Evolutionary conservation across 1,284 basidiomycete genomes (phyloP).

Genomic region (Filobasidium uniguttulatum): DNA sequence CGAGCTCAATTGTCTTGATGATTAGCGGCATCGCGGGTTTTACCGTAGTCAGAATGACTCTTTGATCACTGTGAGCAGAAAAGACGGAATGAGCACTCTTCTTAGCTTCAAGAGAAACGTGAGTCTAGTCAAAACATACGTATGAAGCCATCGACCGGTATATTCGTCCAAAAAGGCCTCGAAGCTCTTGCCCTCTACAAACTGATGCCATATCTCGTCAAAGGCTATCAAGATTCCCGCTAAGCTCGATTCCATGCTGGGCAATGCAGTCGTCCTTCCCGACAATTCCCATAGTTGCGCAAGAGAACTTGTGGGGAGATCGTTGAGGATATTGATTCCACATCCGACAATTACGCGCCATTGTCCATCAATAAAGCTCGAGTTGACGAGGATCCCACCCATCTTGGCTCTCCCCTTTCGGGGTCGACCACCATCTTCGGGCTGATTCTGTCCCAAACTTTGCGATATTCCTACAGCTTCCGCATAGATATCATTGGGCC

Average conservation of each 20-base stretch:
- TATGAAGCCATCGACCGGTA: slow-evolving; percentile 70
- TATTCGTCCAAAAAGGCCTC: slow-evolving; percentile 66
- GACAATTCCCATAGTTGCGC: slow-evolving; percentile 45
- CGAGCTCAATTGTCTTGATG: slow-evolving; percentile 73
- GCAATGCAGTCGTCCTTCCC: slow-evolving; percentile 17
- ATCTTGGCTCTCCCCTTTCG: slow-evolving; percentile 49
- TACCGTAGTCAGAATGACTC: slow-evolving; percentile 64
- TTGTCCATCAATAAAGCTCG: slow-evolving; percentile 57
- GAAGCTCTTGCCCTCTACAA: slow-evolving; percentile 54
- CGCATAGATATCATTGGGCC: slow-evolving; percentile 95
- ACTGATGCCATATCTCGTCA: slow-evolving; percentile 61
- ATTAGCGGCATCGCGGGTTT: slow-evolving; percentile 56
- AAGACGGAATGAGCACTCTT: not conserved
- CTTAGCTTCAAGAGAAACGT: not conserved
- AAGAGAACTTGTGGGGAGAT: slow-evolving; percentile 69
- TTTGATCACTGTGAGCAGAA: slow-evolving; percentile 51
- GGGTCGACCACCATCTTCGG: slow-evolving; percentile 24
- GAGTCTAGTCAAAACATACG: slow-evolving; percentile 44
- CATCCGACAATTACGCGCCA: slow-evolving; percentile 75
- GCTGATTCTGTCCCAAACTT: slow-evolving; percentile 30
- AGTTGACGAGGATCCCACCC: slow-evolving; percentile 84
- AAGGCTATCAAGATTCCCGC: slow-evolving; percentile 67
- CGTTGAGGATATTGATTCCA: slow-evolving; percentile 76
- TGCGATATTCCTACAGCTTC: slow-evolving; percentile 38
- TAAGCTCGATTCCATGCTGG: slow-evolving; percentile 55